Base-by-base conservation (phyloP, 345 rosid genomes). In the Populus pruinosa region DNA sequence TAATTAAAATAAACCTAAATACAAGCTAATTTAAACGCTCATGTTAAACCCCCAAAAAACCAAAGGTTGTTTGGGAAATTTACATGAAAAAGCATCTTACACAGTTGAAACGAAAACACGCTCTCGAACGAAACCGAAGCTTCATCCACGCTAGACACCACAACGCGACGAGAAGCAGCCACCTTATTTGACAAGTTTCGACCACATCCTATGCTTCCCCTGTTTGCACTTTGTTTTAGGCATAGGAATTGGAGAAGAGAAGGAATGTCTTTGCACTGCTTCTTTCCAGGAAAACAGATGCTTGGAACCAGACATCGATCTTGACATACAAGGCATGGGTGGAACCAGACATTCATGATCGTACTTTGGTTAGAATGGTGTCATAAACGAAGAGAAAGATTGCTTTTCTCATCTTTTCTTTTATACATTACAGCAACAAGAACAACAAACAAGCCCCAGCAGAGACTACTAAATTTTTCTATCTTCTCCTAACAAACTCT, bases 391-490 rank as follows among this genome's bases (percentile, higher is more conserved):
- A 33, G 35, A 33, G 35, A 33, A 33, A 33, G 35, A 33, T 33
- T 33, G 35, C 35, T 4, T 33, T 33, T 33, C 35, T 33, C 72
- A 47, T 73, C 67, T 73, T 81, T 55, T 66, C 72, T 62, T 66
- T 80, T 84, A 56, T 81, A 84, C 85, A 84, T 59, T n/a, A 79
- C 83, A 81, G 9, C 35, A 36, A 20, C 71, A 36, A 56, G 67
- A 70, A 43, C 56, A 76, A 0, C 20, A 61, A 27, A 16, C 71
- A 31, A 80, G 71, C n/a, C 44, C 75, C 69, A 62, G 65, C 72
- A 77, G 82, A 78, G 83, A 56, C 25, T 41, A 11, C 35, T 35
- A 27, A 10, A 47, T 74, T 13, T 41, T 41, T 20, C 76, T n/a
- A 33, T 35, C 71, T 41, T 56, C 20, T 33, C 13, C 5, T 12